Conservation (phyloP, 139 green algal genomes). For the Haematococcus lacustris region DNA sequence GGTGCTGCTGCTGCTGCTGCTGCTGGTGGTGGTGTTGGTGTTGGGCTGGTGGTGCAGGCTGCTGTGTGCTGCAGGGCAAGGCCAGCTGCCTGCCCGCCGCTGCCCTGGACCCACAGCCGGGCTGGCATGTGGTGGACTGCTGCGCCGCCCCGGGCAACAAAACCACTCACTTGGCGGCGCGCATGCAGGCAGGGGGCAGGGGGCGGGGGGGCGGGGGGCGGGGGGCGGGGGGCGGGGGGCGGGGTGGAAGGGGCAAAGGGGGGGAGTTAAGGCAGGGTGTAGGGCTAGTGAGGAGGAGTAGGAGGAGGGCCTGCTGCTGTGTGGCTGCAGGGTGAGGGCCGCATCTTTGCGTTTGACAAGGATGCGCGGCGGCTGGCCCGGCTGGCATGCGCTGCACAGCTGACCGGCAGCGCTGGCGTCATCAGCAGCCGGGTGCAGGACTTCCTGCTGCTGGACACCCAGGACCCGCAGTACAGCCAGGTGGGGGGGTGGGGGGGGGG, state of each 20-base stretch:
- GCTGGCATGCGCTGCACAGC: constrained; percentile 54
- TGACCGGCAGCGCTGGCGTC: constrained; percentile 41
- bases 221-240: too few relatives aligned
- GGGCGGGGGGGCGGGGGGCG: too few relatives aligned
- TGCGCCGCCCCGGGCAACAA: constrained; percentile 98
- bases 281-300: too few relatives aligned
- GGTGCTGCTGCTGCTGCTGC: too few relatives aligned
- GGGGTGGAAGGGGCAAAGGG: too few relatives aligned
- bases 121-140: constrained; percentile 82
- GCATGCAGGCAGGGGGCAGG: constrained; percentile 48
- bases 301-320: constrained; percentile 74
- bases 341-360: constrained; percentile 79
- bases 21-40: too few relatives aligned
- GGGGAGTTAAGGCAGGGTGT: too few relatives aligned
- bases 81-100: constrained; percentile 83
- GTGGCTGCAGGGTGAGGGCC: constrained; percentile 24
- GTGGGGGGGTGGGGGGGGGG: too few relatives aligned
- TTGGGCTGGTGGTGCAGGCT: too few relatives aligned
- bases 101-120: constrained; percentile 62
- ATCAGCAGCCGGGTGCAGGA: constrained; percentile 45
- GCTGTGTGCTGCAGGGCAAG: constrained; percentile 53
- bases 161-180: constrained; percentile 87
- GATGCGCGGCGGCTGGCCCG: constrained; percentile 60
- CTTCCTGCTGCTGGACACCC: constrained; percentile 72
- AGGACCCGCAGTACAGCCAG: constrained; percentile 17